Evolutionary conservation across 2,329 filamentous ascomycete species (phyloP), one percentile per base, ranked within the genome.

Genomic region (Scedosporium boydii): DNA sequence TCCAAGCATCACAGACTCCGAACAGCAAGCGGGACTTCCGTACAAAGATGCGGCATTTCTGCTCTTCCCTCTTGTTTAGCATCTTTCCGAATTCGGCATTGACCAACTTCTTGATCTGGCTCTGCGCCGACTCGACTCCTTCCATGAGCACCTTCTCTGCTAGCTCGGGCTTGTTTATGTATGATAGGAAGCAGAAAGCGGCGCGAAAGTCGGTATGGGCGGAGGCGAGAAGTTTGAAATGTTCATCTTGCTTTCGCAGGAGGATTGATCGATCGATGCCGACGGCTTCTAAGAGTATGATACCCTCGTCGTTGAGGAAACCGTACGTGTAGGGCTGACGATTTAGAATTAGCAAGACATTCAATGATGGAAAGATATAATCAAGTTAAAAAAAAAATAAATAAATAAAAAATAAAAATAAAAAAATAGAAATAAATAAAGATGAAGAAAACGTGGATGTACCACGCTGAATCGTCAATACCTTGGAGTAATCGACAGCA

Each of bases 401-500:
- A n/a, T n/a, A n/a, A n/a, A n/a, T n/a, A n/a, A n/a, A n/a, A n/a
- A n/a, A n/a, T n/a, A n/a, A n/a, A n/a, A n/a, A n/a, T n/a, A n/a
- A n/a, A n/a, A n/a, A n/a, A n/a, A n/a, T n/a, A n/a, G n/a, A n/a
- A n/a, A n/a, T n/a, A n/a, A n/a, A n/a, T n/a, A n/a, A n/a, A n/a
- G n/a, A n/a, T n/a, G n/a, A n/a, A n/a, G n/a, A n/a, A n/a, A n/a
- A n/a, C n/a, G n/a, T n/a, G n/a, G n/a, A n/a, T n/a, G n/a, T n/a
- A n/a, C n/a, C n/a, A n/a, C n/a, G n/a, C n/a, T n/a, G n/a, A n/a
- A 34, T 34, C 7, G 9, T 34, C 27, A 23, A 41, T 63, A 75
- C 75, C 69, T 76, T 77, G 14, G 75, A 77, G 63, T 75, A 72
- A 6, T 73, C 74, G 0, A 78, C 74, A 0, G 76, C 73, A 4